Percentiles rank a stretch among this genome's conserved stretches.
These are phyloP conservation scores for Parachaetomium inaequale DNA, from an alignment of 495 filamentous ascomycete species.

Conservation along the genomic window DNA sequence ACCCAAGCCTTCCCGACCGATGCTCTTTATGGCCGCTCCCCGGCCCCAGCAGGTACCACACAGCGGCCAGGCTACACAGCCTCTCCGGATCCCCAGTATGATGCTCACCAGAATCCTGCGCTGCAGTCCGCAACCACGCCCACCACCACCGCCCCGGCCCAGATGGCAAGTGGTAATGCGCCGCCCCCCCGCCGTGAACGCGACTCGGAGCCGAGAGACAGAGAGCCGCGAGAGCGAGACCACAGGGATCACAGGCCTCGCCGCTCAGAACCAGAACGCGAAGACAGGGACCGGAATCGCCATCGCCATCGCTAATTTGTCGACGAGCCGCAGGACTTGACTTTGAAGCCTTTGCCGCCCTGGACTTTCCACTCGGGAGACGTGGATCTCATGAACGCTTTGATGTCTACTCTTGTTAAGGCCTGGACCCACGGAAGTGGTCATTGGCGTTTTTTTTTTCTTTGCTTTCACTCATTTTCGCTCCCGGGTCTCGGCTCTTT, in stretches of 20 bases:
- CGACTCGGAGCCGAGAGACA: conserved; percentile 40
- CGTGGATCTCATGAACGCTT: conserved; percentile 20
- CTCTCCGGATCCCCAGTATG: conserved; percentile 31
- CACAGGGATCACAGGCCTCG: conserved; percentile 24
- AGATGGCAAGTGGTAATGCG: conserved; percentile 34
- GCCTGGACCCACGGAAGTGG: conserved; percentile 25
- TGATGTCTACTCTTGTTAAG: conserved; percentile 27
- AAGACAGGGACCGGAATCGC: conserved; percentile 29
- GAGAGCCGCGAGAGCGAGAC: conserved; percentile 23
- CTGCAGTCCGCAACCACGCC: conserved; percentile 21
- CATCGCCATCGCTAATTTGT: conserved; percentile 30
- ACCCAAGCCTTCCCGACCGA: conserved; percentile 42
- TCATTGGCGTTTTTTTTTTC: conserved; percentile 15
- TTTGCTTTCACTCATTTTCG: conserved; percentile 7
- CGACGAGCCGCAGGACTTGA: conserved; percentile 12
- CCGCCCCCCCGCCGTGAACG: conserved; percentile 38
- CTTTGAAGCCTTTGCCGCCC: conserved; percentile 5
- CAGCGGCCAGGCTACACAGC: conserved; percentile 37
- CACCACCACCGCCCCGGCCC: conserved; percentile 25
- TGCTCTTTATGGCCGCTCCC: conserved; percentile 51
- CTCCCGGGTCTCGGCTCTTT: conserved; percentile 31
- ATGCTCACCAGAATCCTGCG: conserved; percentile 24
- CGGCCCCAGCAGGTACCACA: conserved; percentile 47
- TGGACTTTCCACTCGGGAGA: conserved; percentile 15
- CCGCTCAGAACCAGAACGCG: conserved; percentile 29